Conservation (phyloP, 148 eudicot species). For the Silene uniflora region DNA sequence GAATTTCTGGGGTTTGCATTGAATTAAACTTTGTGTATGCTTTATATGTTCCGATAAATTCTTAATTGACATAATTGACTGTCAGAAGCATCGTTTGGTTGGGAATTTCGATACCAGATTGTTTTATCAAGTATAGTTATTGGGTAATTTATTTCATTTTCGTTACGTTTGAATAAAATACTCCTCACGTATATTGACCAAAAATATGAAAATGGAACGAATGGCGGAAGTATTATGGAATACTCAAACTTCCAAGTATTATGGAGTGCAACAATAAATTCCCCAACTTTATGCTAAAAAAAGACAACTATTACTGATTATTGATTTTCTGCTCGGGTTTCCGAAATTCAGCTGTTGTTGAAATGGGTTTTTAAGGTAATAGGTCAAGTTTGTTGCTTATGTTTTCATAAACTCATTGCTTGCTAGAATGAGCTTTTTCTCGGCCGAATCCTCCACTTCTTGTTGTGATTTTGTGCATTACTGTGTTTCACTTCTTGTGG, state of each 20-base stretch:
- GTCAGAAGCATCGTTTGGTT: not conserved
- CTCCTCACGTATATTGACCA: too few relatives aligned
- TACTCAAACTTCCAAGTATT: too few relatives aligned
- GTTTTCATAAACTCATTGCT: not conserved
- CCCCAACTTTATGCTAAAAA: too few relatives aligned
- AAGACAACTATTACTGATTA: too few relatives aligned
- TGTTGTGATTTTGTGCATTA: not conserved
- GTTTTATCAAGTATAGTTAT: too few relatives aligned
- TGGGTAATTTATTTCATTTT: too few relatives aligned
- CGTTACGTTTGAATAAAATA: too few relatives aligned
- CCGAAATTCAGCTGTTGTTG: not conserved
- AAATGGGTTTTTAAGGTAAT: not conserved
- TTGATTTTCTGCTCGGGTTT: not conserved
- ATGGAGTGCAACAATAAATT: too few relatives aligned
- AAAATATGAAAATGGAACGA: too few relatives aligned
- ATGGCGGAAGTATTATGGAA: too few relatives aligned
- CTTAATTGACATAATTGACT: not conserved
- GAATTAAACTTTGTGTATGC: not conserved
- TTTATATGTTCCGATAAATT: too few relatives aligned
- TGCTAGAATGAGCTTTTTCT: not conserved
- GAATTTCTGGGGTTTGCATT: not conserved
- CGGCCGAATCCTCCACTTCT: not conserved
- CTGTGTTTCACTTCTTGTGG: constrained; percentile 1
- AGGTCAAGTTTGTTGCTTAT: not conserved
- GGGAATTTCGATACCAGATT: not conserved